A percentile compares a stretch with the other conserved stretches of the same genome.
Evolutionary conservation across 2,329 filamentous ascomycete species (phyloP).

Genomic region (Aureobasidium sp.): DNA sequence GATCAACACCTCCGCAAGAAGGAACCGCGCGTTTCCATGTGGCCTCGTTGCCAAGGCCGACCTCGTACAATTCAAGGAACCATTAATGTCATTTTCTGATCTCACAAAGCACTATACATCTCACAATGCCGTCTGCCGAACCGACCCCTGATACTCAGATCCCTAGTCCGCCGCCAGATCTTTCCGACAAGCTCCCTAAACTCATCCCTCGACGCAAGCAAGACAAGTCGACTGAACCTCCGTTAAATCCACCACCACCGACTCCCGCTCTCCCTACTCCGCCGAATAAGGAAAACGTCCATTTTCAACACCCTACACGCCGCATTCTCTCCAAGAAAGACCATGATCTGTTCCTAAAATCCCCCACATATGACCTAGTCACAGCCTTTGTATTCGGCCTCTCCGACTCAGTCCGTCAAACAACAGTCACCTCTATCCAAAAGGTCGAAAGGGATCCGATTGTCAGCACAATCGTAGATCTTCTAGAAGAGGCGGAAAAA

Average conservation of each 20-base stretch:
- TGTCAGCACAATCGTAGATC: constrained; percentile 55
- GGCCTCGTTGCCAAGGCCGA: not conserved
- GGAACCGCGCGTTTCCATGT: not conserved
- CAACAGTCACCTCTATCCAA: constrained; percentile 53
- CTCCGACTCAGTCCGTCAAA: constrained; percentile 69
- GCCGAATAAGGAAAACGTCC: constrained; percentile 44
- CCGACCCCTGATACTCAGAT: constrained; percentile 68
- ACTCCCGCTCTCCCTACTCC: constrained; percentile 67
- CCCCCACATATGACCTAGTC: constrained; percentile 66
- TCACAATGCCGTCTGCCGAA: constrained; percentile 55
- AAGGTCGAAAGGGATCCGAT: constrained; percentile 47
- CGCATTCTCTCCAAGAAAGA: constrained; percentile 76
- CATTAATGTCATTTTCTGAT: not conserved
- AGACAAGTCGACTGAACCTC: constrained; percentile 32
- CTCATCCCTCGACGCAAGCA: constrained; percentile 56
- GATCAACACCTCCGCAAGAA: not conserved
- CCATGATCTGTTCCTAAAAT: constrained; percentile 71
- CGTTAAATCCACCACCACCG: constrained; percentile 53
- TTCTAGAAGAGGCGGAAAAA: constrained; percentile 61
- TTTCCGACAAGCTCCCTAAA: constrained; percentile 55
- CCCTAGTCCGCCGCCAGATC: constrained; percentile 29
- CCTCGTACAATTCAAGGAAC: not conserved
- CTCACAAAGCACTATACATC: not conserved
- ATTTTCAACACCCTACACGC: constrained; percentile 60
- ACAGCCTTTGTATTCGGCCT: constrained; percentile 80